Evolutionary conservation across 106 monocot species (phyloP).

Genomic region (Acorus gramineus): DNA sequence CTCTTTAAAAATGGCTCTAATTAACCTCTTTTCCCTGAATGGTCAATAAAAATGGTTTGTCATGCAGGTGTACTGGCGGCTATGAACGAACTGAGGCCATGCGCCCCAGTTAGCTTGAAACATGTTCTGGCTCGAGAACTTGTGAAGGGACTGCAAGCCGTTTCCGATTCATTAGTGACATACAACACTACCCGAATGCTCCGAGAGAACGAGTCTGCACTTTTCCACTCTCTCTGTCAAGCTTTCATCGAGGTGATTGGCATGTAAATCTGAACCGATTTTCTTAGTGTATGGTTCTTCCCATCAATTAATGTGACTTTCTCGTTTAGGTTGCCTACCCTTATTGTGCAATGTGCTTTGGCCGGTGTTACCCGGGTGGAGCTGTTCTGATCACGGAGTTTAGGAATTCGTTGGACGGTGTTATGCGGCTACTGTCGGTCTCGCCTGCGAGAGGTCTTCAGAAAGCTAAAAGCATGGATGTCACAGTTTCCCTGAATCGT

Average conservation of each 20-base stretch:
- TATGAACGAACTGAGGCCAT: conserved; percentile 92
- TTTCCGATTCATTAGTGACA: conserved; percentile 62
- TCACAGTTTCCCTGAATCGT: conserved; percentile 20
- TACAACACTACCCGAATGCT: conserved; percentile 75
- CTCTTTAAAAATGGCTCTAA: too few species aligned
- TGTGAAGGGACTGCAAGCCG: conserved; percentile 62
- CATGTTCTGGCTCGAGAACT: conserved; percentile 60
- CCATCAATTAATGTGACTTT: too few species aligned
- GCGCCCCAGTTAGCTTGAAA: conserved; percentile 75
- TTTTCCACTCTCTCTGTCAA: conserved; percentile 90
- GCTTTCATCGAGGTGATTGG: conserved; percentile 65
- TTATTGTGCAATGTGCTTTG: conserved; percentile 75
- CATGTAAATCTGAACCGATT: background rate
- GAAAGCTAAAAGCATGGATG: conserved; percentile 16
- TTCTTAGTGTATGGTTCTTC: too few species aligned
- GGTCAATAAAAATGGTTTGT: background rate
- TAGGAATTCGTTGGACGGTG: conserved; percentile 43
- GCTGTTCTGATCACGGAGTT: conserved; percentile 49
- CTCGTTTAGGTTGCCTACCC: conserved; percentile 63
- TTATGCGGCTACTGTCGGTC: conserved; percentile 48
- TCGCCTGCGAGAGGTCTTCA: conserved; percentile 25
- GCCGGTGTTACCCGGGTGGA: conserved; percentile 79
- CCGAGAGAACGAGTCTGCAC: conserved; percentile 78
- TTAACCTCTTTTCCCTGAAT: background rate
- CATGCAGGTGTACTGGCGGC: conserved; percentile 71